Conservation (phyloP, 1,284 basidiomycete genomes). For the Cutaneotrichosporon cyanovorans region DNA sequence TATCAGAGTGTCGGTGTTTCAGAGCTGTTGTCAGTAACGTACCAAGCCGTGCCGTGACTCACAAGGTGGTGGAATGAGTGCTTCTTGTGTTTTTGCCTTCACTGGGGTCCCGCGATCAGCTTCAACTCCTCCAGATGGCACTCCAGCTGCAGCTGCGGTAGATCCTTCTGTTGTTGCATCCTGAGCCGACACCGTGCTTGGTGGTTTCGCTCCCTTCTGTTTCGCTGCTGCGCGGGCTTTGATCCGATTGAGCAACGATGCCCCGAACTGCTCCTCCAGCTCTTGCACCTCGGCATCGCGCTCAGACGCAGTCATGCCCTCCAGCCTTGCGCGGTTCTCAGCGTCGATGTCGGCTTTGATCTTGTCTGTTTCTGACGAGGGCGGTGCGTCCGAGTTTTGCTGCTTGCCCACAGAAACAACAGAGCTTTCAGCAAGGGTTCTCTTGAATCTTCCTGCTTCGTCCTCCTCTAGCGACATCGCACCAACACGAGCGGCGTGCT, state of each 20-base stretch:
- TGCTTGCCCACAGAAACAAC: slow-evolving; percentile 52
- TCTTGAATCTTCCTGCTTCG: slow-evolving; percentile 56
- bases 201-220: no score
- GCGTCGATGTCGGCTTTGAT: slow-evolving; percentile 15
- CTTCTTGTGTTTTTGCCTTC: no score
- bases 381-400: slow-evolving; percentile 22
- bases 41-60: no score
- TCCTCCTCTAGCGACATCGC: slow-evolving; percentile 56
- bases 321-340: slow-evolving; percentile 48
- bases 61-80: no score
- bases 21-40: not conserved
- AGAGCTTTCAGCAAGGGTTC: slow-evolving; percentile 59
- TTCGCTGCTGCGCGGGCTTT: slow-evolving; percentile 46
- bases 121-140: no score
- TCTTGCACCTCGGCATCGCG: slow-evolving; percentile 55
- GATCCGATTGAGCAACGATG: slow-evolving; percentile 56
- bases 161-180: slow-evolving; percentile 9
- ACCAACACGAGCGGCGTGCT: slow-evolving; percentile 48
- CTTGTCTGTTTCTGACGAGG: not conserved
- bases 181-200: slow-evolving; percentile 26
- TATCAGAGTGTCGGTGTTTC: not conserved
- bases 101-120: no score
- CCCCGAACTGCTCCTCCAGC: slow-evolving; percentile 61
- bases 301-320: slow-evolving; percentile 56
- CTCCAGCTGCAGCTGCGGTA: slow-evolving; percentile 22